Base-by-base conservation (phyloP, 2,329 filamentous ascomycete genomes). In the Ophiognomonia clavigignenti-juglandacearum region DNA sequence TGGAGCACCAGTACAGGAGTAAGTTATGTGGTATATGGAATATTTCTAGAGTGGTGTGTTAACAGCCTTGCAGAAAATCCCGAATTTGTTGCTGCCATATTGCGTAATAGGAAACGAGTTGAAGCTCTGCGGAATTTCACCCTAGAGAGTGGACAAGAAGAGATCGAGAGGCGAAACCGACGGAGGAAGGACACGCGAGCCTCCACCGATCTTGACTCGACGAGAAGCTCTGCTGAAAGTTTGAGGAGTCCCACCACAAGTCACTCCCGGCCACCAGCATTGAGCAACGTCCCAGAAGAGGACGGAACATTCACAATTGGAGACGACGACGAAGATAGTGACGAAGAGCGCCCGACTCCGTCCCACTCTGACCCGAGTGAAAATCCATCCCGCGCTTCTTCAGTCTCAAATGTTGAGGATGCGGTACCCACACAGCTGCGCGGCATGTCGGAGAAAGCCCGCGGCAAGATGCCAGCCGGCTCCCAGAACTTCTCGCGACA, bases 371-470 rank as follows among this genome's bases (percentile, higher is more conserved):
- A 82, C 1, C 78, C 83, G 2, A 82, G 82, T 64, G 71, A 86
- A 63, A 68, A 77, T 52, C 66, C 82, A 57, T 74, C 78, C 52
- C 77, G 82, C 31, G 79, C 85, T 19, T 83, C 86, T 4, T 92
- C 88, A 0, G 72, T 86, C 0, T 80, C 80, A 0, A 72, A 73
- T 32, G 68, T 78, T 1, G 89, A 95, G 50, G 90, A 95, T 51
- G 85, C 86, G 4, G 80, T 95, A 9, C 90, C 89, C 13, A 75
- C 83, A 18, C 91, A 96, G 62, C 64, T 95, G 24, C 80, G 88
- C 48, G 90, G 90, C 45, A 96, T 97, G 88, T 96, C 92, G 18
- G 93, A 97, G 66, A 98, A 97, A 64, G 93, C 93, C 14, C 77
- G 93, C 41, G 93, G 93, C 7, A 98, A 98, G 66, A 89, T 95